Base-by-base conservation (phyloP, 306 rosid genomes). In the Glycine latifolia region DNA sequence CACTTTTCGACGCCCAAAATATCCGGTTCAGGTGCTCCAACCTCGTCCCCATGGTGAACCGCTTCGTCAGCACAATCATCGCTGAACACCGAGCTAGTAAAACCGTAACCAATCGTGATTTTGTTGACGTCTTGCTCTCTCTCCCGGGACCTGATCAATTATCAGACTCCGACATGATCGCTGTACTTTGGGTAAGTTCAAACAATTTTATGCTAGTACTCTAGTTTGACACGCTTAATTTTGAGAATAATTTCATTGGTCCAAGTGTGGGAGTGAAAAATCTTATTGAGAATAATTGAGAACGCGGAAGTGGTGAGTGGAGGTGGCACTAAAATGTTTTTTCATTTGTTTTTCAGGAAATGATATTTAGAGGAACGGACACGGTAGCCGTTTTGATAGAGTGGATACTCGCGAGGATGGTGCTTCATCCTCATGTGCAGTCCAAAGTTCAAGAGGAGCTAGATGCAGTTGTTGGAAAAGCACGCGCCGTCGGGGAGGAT, bases 301-400 rank as follows among this genome's bases (percentile, higher is more conserved):
- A 41, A 41, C 0, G 44, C 6, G 44, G 7, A 41, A 41, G 44
- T 41, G 44, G 6, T 41, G 5, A 41, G 44, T 41, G 44, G 44
- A 41, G 44, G 44, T 5, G 44, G 44, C 44, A 41, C 67, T n/a
- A n/a, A 56, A 20, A 31, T 50, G 20, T 31, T 26, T 20, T 48
- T 2, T 48, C 12, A 48, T 70, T 4, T 4, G 44, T 41, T 3
- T 3, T 41, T 44, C 35, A 92, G 94, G 97, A 90, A 87, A 92
- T 92, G 94, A 92, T 92, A 71, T 92, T 92, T 33, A 81, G 97
- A 26, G 97, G 94, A 12, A 92, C 94, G 0, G 93, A 92, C 55
- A 89, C 97, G 0, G 90, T 90, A 60, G 94, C 92, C 0, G 89
- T 89, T 52, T 67, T 89, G 67, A 90, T 90, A n/a, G 94, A 92